Conservation (phyloP, 208 protist genomes). For the Endotrypanum monterogeii region DNA sequence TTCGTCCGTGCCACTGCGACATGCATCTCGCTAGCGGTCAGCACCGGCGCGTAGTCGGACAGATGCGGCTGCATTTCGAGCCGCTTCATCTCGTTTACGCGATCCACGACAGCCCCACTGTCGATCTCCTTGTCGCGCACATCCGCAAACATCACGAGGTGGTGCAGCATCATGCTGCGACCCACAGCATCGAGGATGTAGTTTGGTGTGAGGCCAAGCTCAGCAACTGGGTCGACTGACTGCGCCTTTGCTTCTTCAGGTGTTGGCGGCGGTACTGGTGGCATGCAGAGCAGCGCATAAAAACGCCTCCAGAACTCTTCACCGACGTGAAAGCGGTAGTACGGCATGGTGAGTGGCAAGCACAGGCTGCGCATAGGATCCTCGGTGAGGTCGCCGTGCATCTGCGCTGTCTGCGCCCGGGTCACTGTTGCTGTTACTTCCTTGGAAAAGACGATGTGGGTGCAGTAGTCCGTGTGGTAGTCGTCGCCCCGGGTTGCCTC, state of each 20-base stretch:
- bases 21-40: conserved; percentile 43
- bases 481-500: conserved; percentile 45
- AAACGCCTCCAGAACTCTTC: conserved; percentile 76
- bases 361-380: conserved; percentile 79
- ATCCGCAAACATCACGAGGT: conserved; percentile 68
- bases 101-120: conserved; percentile 44
- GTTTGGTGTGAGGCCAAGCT: conserved; percentile 65
- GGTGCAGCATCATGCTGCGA: conserved; percentile 86
- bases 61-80: conserved; percentile 31
- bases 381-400: conserved; percentile 64
- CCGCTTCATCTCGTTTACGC: conserved; percentile 38
- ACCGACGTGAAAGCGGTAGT: conserved; percentile 77
- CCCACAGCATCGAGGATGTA: conserved; percentile 83
- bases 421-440: conserved; percentile 76
- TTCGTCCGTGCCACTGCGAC: conserved; percentile 60
- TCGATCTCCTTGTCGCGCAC: conserved; percentile 68
- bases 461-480: conserved; percentile 63
- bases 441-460: conserved; percentile 76
- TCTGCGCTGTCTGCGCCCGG: conserved; percentile 68
- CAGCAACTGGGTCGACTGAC: conserved; percentile 36
- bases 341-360: conserved; percentile 62
- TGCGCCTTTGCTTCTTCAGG: conserved; percentile 28
- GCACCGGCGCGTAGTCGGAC: conserved; percentile 60
- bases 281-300: conserved; percentile 76
- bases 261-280: conserved; percentile 55